A percentile compares a stretch with the other conserved stretches of the same genome.
Conservation (phyloP, 805 yeast species). For the Starmerella vaccinii region DNA sequence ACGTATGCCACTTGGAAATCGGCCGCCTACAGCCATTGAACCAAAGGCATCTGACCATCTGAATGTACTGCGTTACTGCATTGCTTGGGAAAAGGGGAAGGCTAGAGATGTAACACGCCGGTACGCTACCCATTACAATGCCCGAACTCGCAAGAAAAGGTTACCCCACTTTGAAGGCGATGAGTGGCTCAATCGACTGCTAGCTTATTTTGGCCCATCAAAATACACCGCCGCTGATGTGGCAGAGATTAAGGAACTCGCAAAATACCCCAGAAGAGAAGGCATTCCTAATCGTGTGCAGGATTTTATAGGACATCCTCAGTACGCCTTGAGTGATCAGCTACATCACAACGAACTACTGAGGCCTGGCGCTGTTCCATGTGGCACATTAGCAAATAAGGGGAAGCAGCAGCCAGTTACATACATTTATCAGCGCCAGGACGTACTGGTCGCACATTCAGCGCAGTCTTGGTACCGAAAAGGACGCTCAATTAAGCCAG, state of each 20-base stretch:
- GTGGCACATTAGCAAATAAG: conserved; percentile 59
- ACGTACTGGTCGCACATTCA: conserved; percentile 54
- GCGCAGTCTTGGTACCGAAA: conserved; percentile 78
- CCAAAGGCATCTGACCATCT: conserved; percentile 55
- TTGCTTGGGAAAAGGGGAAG: conserved; percentile 65
- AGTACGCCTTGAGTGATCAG: conserved; percentile 70
- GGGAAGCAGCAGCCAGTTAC: conserved; percentile 31
- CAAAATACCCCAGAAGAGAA: conserved; percentile 54
- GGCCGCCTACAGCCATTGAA: conserved; percentile 50
- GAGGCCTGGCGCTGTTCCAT: conserved; percentile 47
- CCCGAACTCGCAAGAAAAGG: conserved; percentile 64
- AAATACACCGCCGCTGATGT: conserved; percentile 29
- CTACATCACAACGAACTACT: conserved; percentile 62
- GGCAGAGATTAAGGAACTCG: conserved; percentile 50
- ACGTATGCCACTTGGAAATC: conserved; percentile 41
- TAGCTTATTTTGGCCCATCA: conserved; percentile 30
- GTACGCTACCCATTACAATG: conserved; percentile 59
- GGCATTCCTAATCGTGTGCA: conserved; percentile 79
- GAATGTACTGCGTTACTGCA: conserved; percentile 59
- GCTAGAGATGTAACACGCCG: conserved; percentile 78
- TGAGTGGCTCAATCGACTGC: conserved; percentile 40
- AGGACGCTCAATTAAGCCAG: conserved; percentile 66
- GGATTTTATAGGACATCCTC: conserved; percentile 80
- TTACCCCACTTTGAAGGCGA: conserved; percentile 44
- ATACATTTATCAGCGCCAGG: conserved; percentile 49